Evolutionary conservation across 169 alveolate genomes (phyloP).

Genomic region (Theileria sp.): DNA sequence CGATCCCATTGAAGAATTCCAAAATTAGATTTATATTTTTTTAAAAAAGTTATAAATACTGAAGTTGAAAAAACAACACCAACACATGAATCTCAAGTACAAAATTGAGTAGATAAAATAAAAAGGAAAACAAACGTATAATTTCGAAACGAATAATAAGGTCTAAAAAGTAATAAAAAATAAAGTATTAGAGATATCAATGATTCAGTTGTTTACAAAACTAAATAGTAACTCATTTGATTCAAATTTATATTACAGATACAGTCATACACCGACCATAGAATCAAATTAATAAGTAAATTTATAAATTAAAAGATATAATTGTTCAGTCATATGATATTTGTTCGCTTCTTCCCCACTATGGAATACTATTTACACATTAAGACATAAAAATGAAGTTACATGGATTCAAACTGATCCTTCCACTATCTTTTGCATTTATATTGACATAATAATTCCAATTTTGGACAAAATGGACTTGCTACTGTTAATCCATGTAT

Average conservation of each 20-base stretch:
- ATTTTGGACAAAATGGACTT: not conserved
- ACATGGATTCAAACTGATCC: not conserved
- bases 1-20: not conserved
- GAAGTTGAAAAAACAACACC: not conserved
- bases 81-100: not conserved
- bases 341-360: constrained; percentile 18
- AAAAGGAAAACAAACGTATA: not conserved
- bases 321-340: not conserved
- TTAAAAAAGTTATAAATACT: too few relatives aligned
- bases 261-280: constrained; percentile 3
- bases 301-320: too few relatives aligned
- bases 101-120: not conserved
- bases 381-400: not conserved
- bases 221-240: not conserved
- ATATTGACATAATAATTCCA: too few relatives aligned
- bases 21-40: too few relatives aligned
- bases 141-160: not conserved
- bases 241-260: not conserved
- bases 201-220: not conserved
- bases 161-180: not conserved
- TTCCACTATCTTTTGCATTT: not conserved
- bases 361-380: constrained; percentile 8
- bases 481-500: not conserved
- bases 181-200: not conserved
- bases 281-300: not conserved